A percentile compares a stretch with the other conserved stretches of the same genome.
These are phyloP conservation scores for Agarophyton chilense DNA, from an alignment of 23 red algal species.

Conservation along the genomic window DNA sequence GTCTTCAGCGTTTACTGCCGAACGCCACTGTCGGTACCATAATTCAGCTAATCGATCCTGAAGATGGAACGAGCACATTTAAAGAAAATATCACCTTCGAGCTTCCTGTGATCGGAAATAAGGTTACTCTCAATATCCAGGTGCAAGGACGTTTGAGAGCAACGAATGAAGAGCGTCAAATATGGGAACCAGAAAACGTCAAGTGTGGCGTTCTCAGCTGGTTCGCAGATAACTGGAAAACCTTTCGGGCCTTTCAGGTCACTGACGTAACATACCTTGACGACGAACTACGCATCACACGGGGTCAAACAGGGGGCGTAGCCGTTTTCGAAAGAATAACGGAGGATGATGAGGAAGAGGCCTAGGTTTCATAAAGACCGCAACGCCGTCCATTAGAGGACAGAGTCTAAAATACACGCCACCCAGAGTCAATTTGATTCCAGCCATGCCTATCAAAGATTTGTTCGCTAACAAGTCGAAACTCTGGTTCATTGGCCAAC, in stretches of 20 bases:
- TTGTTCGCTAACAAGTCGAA: conserved; percentile 49
- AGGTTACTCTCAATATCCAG: background rate
- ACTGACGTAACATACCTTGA: conserved; percentile 69
- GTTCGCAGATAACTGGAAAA: conserved; percentile 81
- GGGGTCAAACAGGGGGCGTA: conserved; percentile 71
- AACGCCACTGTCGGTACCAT: conserved; percentile 38
- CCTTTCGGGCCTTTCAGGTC: conserved; percentile 61
- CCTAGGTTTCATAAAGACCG: background rate
- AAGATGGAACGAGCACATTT: conserved; percentile 48
- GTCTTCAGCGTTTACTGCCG: conserved; percentile 55
- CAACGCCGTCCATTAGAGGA: background rate
- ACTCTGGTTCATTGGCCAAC: conserved; percentile 29
- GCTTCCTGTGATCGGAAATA: conserved; percentile 31
- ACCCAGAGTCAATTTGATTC: conserved; percentile 75
- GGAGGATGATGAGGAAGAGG: background rate
- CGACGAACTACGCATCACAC: conserved; percentile 52
- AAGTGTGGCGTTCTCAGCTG: conserved; percentile 24
- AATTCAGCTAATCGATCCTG: conserved; percentile 37
- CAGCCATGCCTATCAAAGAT: conserved; percentile 76
- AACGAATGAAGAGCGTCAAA: conserved; percentile 27
- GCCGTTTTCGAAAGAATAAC: conserved; percentile 25
- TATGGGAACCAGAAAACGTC: conserved; percentile 63
- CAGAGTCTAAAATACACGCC: conserved; percentile 37
- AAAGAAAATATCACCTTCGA: conserved; percentile 46
- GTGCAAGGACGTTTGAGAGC: conserved; percentile 46